Conservation (phyloP, 2,329 filamentous ascomycete genomes). For the Chalaropsis thielavioides region DNA sequence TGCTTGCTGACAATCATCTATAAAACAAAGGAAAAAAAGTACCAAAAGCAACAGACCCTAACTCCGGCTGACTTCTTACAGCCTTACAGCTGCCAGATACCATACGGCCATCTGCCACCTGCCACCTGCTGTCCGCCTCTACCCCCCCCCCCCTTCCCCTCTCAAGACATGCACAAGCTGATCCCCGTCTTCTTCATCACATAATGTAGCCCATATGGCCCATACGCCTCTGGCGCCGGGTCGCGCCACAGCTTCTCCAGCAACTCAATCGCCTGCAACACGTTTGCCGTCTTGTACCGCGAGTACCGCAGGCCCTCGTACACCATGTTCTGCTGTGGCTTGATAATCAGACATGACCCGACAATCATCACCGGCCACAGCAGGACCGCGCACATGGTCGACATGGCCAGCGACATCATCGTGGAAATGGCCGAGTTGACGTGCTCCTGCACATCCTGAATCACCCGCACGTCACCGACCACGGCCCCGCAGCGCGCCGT, state of each 20-base stretch:
- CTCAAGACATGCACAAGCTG: slow-evolving; percentile 16
- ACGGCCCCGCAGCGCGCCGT: slow-evolving; percentile 12
- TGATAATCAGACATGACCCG: slow-evolving; percentile 17
- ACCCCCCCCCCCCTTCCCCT: not conserved
- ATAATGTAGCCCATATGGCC: slow-evolving; percentile 17
- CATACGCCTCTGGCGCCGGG: slow-evolving; percentile 16
- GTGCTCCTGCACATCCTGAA: slow-evolving; percentile 17
- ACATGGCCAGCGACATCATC: slow-evolving; percentile 16
- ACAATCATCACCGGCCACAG: slow-evolving; percentile 17
- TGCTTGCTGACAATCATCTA: not conserved
- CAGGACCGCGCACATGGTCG: slow-evolving; percentile 15
- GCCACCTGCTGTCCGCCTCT: not conserved
- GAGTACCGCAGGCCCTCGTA: slow-evolving; percentile 16
- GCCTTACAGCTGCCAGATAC: not conserved
- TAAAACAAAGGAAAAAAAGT: not conserved
- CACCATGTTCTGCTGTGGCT: slow-evolving; percentile 17
- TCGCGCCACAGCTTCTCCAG: slow-evolving; percentile 16
- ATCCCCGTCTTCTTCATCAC: slow-evolving; percentile 18
- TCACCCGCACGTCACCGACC: slow-evolving; percentile 13
- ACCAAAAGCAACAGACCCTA: not conserved
- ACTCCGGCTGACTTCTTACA: no score
- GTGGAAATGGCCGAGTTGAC: slow-evolving; percentile 15
- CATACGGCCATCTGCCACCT: not conserved
- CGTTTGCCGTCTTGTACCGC: slow-evolving; percentile 17
- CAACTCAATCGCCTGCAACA: slow-evolving; percentile 16